Evolutionary conservation across 345 rosid genomes (phyloP).

Genomic region (Ceriops tagal): DNA sequence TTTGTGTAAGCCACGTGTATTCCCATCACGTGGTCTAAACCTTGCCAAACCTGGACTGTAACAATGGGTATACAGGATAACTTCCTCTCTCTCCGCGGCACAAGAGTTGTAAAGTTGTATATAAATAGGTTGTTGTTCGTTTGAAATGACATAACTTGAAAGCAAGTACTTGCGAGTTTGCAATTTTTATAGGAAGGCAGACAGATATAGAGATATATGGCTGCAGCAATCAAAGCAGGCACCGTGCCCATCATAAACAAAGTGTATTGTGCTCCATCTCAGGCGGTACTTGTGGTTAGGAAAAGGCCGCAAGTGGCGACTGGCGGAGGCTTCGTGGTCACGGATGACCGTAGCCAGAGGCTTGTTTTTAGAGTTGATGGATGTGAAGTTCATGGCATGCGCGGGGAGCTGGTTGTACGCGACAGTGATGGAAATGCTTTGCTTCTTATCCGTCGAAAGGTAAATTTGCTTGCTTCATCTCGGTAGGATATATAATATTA

Average conservation of each 20-base stretch:
- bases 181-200: background rate
- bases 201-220: slow-evolving; percentile 1
- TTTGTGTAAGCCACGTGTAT: background rate
- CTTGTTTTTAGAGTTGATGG: slow-evolving; percentile 74
- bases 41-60: slow-evolving; percentile 19
- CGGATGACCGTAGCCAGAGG: slow-evolving; percentile 48
- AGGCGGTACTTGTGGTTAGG: slow-evolving; percentile 58
- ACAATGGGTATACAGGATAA: background rate
- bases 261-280: slow-evolving; percentile 52
- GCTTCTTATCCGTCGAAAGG: slow-evolving; percentile 80
- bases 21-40: slow-evolving; percentile 17
- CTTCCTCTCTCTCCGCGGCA: background rate
- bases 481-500: too few species aligned
- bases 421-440: slow-evolving; percentile 51
- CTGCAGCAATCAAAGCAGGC: slow-evolving; percentile 6
- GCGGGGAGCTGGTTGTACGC: slow-evolving; percentile 53
- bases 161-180: background rate
- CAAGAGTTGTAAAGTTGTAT: background rate
- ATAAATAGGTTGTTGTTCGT: background rate
- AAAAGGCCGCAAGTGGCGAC: slow-evolving; percentile 64
- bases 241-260: slow-evolving; percentile 53
- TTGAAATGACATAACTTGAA: background rate
- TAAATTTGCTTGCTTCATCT: slow-evolving; percentile 6
- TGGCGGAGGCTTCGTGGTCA: slow-evolving; percentile 92
- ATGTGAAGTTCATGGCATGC: slow-evolving; percentile 65